phyloP scores from a whole-genome alignment of 2,329 filamentous ascomycete genomes.

The Cladorrhinum sp. region DNA sequence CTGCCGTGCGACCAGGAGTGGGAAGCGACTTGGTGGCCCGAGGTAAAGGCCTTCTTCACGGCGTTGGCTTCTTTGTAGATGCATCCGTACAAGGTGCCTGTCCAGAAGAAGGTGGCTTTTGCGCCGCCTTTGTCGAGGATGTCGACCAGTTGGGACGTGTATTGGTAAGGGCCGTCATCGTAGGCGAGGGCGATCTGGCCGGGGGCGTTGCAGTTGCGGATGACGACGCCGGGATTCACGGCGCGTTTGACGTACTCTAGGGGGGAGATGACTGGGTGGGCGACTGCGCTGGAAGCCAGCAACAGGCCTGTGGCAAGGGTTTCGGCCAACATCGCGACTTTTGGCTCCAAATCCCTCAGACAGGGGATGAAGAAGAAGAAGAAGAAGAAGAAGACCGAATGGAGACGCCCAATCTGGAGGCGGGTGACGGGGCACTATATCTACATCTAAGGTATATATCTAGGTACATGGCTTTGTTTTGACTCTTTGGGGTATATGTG shows the following conservation, averaged over 20 bases:
- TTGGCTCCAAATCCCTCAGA: too few species aligned
- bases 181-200: slow-evolving; percentile 50
- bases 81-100: slow-evolving; percentile 49
- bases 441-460: too few species aligned
- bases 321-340: slow-evolving; percentile 19
- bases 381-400: not conserved
- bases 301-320: slow-evolving; percentile 20
- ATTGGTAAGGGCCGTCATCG: slow-evolving; percentile 51
- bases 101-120: slow-evolving; percentile 55
- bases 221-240: slow-evolving; percentile 41
- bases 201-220: slow-evolving; percentile 43
- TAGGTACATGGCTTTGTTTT: too few species aligned
- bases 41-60: slow-evolving; percentile 51
- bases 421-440: not conserved
- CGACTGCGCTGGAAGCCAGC: slow-evolving; percentile 16
- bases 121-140: slow-evolving; percentile 46
- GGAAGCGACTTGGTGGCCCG: slow-evolving; percentile 52
- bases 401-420: not conserved
- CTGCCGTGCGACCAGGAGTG: slow-evolving; percentile 52
- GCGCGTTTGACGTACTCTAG: slow-evolving; percentile 41
- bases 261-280: slow-evolving; percentile 30
- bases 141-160: slow-evolving; percentile 49
- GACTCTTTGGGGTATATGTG: too few species aligned
- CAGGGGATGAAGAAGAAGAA: too few species aligned
- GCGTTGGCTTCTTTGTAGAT: slow-evolving; percentile 49